Base-by-base conservation (phyloP, 1,139 yeast species). In the Yarrowia galli region DNA sequence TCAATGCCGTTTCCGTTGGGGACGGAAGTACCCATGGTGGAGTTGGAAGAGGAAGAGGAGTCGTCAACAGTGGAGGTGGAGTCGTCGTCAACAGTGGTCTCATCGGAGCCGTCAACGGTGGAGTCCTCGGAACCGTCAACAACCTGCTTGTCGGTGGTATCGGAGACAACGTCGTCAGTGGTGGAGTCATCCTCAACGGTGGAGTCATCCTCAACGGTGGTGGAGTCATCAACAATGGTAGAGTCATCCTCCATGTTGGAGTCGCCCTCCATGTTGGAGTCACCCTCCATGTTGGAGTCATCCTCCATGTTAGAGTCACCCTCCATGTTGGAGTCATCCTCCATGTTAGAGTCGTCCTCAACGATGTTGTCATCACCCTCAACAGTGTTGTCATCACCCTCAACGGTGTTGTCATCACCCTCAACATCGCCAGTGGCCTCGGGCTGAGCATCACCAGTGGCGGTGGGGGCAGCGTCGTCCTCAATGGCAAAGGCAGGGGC, bases 401-500 rank as follows among this genome's bases (percentile, higher is more conserved):
- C 49, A 12, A 23, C 40, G 45, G 60, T 16, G 40, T 23, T 42
- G 16, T 22, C 46, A 20, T 20, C 12, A 15, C 35, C 58, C 36
- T 25, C 22, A 25, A 28, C 42, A 1, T 22, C 48, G 16, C 28
- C 54, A n/a, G 54, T 28, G 8, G 35, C 10, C 60, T 53, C 45
- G 45, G 43, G 45, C 40, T 48, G 20, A 9, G 51, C 42, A 42
- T 28, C 48, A 6, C 38, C 65, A 20, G 65, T 43, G 49, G 42
- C 40, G 6, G 64, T 23, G 12, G 64, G 49, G 28, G 49, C 43
- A 20, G 4, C 16, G 15, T 40, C 36, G 23, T 40, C 38, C 32
- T 43, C 63, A n/a, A 22, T 18, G 65, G 65, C 49, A 43, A 35
- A 60, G 20, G 25, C 7, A 20, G 65, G 51, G 35, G 65, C 65